Evolutionary conservation across 2,329 filamentous ascomycete species (phyloP).

Genomic region (Penicillium paneum): DNA sequence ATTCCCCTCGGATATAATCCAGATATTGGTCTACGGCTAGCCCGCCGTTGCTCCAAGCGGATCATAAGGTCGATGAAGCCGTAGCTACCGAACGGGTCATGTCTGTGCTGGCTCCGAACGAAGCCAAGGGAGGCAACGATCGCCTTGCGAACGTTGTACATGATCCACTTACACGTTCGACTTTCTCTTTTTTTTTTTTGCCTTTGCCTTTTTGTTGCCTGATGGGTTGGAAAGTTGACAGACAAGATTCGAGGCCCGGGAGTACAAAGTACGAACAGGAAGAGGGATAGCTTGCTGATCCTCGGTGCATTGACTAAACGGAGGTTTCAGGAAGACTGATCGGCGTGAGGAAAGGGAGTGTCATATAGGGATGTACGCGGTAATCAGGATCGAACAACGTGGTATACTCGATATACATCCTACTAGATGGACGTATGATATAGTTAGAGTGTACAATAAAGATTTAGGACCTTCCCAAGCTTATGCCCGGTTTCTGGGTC

Average conservation of each 20-base stretch:
- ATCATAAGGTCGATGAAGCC: not conserved
- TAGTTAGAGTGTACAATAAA: no score
- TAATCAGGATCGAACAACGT: no score
- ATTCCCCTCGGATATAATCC: slow-evolving; percentile 1
- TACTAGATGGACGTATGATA: not conserved
- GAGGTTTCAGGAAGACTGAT: slow-evolving; percentile 20
- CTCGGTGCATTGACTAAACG: slow-evolving; percentile 8
- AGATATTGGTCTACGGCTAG: not conserved
- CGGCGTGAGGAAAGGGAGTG: no score
- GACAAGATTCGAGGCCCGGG: not conserved
- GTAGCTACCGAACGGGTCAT: slow-evolving; percentile 8
- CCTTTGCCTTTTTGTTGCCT: not conserved
- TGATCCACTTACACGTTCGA: not conserved
- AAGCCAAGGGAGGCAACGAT: not conserved
- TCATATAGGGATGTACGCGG: no score
- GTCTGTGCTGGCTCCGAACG: not conserved
- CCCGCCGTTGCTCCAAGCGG: not conserved
- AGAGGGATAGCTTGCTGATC: slow-evolving; percentile 16
- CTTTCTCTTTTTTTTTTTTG: not conserved
- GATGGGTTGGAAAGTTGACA: not conserved
- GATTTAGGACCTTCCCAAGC: no score
- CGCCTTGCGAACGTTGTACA: slow-evolving; percentile 2
- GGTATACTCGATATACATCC: no score
- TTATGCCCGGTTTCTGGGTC: not conserved
- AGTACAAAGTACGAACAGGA: not conserved